Conservation (phyloP, 306 rosid species). For the Fagus sylvatica region DNA sequence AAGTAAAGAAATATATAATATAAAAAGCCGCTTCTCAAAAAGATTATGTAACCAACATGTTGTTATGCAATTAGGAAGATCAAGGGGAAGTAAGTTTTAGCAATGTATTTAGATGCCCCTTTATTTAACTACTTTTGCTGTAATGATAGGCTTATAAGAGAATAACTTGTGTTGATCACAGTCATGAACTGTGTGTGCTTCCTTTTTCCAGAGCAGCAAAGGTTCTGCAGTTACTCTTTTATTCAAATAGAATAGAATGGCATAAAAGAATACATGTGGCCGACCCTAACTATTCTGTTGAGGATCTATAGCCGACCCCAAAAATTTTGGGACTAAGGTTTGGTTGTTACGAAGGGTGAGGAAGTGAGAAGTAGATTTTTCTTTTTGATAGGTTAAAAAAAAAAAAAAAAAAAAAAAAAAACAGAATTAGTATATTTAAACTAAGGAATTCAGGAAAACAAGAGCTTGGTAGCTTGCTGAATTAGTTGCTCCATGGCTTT, state of each 20-base stretch:
- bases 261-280: too few species aligned
- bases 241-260: too few species aligned
- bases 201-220: constrained; percentile 9
- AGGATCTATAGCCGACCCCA: too few species aligned
- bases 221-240: constrained; percentile 12
- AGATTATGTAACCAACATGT: background rate
- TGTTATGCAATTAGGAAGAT: background rate
- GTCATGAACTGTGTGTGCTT: background rate
- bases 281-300: too few species aligned
- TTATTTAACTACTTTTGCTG: constrained; percentile 9
- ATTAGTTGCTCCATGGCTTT: background rate
- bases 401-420: too few species aligned
- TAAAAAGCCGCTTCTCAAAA: background rate
- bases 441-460: background rate
- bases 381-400: too few species aligned
- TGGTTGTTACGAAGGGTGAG: too few species aligned
- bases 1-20: background rate
- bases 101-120: background rate
- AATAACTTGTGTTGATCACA: constrained; percentile 17
- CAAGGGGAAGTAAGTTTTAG: background rate
- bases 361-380: too few species aligned
- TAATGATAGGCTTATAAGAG: constrained; percentile 1
- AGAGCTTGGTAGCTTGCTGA: background rate
- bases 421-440: background rate
- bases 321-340: too few species aligned